A percentile compares a stretch with the other conserved stretches of the same genome.
These are phyloP conservation scores for Leccinum subgranulosum DNA, from an alignment of 768 basidiomycete genomes.

Conservation along the genomic window DNA sequence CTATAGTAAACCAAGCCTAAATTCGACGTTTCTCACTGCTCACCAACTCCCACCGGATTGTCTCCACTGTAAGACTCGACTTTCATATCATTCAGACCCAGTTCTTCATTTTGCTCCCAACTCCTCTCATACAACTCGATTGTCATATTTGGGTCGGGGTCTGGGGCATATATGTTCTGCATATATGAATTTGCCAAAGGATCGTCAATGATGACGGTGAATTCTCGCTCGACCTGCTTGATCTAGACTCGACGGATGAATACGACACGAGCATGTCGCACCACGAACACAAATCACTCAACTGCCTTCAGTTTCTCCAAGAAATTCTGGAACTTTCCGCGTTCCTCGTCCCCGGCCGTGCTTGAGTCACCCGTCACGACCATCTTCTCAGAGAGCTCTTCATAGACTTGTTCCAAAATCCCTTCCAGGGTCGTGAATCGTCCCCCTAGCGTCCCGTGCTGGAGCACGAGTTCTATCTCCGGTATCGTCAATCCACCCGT, in stretches of 20 bases:
- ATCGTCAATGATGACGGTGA: slow-evolving; percentile 93
- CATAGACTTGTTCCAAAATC: slow-evolving; percentile 89
- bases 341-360: slow-evolving; percentile 39
- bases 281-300: slow-evolving; percentile 18
- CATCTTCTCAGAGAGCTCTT: slow-evolving; percentile 88
- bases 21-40: slow-evolving; percentile 2
- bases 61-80: slow-evolving; percentile 47
- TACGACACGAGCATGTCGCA: not conserved
- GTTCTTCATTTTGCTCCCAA: slow-evolving; percentile 90
- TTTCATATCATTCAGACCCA: slow-evolving; percentile 89
- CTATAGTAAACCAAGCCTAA: not conserved
- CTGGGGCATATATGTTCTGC: slow-evolving; percentile 96
- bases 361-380: slow-evolving; percentile 71
- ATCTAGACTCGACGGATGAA: slow-evolving; percentile 42
- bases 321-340: slow-evolving; percentile 70
- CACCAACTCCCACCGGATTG: slow-evolving; percentile 1
- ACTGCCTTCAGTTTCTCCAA: slow-evolving; percentile 73
- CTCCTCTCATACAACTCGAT: slow-evolving; percentile 81
- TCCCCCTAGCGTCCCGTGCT: slow-evolving; percentile 92
- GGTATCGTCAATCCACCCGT: slow-evolving; percentile 87
- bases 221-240: slow-evolving; percentile 73
- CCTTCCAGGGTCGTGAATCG: slow-evolving; percentile 98
- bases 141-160: slow-evolving; percentile 91
- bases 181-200: slow-evolving; percentile 94
- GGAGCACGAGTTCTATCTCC: slow-evolving; percentile 90